These are phyloP conservation scores for Candida yuanshanica DNA, from an alignment of 805 yeast species.

Conservation along the genomic window DNA sequence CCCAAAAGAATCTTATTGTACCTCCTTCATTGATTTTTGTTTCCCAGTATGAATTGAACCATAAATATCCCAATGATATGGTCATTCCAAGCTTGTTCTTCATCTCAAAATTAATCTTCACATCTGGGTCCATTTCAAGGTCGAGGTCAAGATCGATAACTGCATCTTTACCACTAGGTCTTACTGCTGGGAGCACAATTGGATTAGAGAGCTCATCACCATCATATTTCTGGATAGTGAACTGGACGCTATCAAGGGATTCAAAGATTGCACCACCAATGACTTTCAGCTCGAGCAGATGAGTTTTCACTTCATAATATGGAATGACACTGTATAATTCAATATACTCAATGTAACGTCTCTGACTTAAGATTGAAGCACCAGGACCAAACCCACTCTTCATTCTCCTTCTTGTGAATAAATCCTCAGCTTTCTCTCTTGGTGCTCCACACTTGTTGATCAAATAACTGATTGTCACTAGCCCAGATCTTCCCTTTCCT, in stretches of 20 bases:
- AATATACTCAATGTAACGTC: slow-evolving; percentile 57
- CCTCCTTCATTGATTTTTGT: slow-evolving; percentile 18
- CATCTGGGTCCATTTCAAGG: neutral
- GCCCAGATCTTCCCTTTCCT: slow-evolving; percentile 91
- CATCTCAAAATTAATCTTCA: slow-evolving; percentile 1
- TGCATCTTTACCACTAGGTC: neutral
- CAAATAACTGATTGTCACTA: slow-evolving; percentile 64
- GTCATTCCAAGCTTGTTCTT: slow-evolving; percentile 1
- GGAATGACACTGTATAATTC: neutral
- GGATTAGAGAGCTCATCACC: neutral
- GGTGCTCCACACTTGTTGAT: slow-evolving; percentile 41
- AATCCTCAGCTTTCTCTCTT: slow-evolving; percentile 40
- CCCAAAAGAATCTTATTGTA: slow-evolving; percentile 30
- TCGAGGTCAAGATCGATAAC: neutral
- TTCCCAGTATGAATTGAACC: slow-evolving; percentile 44
- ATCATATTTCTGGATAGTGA: neutral
- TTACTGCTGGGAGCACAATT: neutral
- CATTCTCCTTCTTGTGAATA: slow-evolving; percentile 58
- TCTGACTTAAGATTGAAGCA: slow-evolving; percentile 66
- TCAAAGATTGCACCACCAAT: neutral
- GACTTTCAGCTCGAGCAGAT: neutral
- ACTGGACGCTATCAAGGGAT: neutral
- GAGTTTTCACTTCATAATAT: neutral
- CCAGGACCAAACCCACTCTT: slow-evolving; percentile 52
- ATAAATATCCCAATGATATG: slow-evolving; percentile 26